These are phyloP conservation scores for Tolypocladium ophioglossoides DNA, from an alignment of 2,329 filamentous ascomycete genomes.

Conservation along the genomic window DNA sequence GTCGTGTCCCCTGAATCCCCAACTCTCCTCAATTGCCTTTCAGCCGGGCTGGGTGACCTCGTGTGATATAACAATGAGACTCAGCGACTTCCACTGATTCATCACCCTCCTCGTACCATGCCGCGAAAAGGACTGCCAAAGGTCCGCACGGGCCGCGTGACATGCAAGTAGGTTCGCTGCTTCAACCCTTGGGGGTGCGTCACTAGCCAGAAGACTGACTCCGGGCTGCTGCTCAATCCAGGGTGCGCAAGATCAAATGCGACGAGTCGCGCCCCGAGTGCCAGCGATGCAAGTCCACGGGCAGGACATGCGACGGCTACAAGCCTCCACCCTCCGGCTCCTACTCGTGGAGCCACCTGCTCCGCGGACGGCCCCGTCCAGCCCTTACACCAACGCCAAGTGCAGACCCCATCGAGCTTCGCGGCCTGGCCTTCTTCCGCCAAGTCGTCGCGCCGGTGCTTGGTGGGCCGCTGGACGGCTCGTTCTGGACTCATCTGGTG, in stretches of 20 bases:
- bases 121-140: slow-evolving; percentile 18
- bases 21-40: not conserved
- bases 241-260: slow-evolving; percentile 46
- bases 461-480: slow-evolving; percentile 23
- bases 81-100: too few species aligned
- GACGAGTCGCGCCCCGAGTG: slow-evolving; percentile 43
- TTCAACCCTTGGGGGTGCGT: not conserved
- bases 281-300: slow-evolving; percentile 38
- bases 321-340: slow-evolving; percentile 17
- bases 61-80: too few species aligned
- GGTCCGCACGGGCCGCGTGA: slow-evolving; percentile 37
- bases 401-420: slow-evolving; percentile 11
- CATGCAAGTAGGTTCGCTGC: slow-evolving; percentile 39
- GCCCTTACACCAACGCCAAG: slow-evolving; percentile 11
- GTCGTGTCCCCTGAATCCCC: not conserved
- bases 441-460: slow-evolving; percentile 23
- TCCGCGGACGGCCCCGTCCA: slow-evolving; percentile 11
- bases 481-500: slow-evolving; percentile 30
- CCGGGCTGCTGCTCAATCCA: slow-evolving; percentile 14
- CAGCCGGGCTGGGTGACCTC: too few species aligned
- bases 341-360: slow-evolving; percentile 24
- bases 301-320: slow-evolving; percentile 46
- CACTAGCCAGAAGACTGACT: not conserved
- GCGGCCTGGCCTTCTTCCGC: slow-evolving; percentile 26
- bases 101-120: slow-evolving; percentile 6